Conservation (phyloP, 2,329 filamentous ascomycete genomes). For the Penicillium sp. region DNA sequence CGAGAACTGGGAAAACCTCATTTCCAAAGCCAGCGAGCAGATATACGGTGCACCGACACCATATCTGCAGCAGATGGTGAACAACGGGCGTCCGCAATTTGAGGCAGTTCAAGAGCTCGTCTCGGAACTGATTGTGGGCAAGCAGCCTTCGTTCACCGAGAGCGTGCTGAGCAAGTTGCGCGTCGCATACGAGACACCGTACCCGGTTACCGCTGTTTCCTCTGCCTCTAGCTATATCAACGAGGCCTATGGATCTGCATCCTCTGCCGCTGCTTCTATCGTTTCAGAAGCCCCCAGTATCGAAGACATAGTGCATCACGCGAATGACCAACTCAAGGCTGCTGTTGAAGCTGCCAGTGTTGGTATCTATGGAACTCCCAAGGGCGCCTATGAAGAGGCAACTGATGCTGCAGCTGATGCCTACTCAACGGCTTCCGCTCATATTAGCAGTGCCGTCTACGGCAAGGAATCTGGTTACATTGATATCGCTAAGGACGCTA, state of each 20-base stretch:
- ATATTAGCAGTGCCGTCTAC: conserved; percentile 56
- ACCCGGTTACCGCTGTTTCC: conserved; percentile 36
- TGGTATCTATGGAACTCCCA: conserved; percentile 58
- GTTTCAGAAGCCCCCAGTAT: conserved; percentile 58
- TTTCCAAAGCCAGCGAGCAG: conserved; percentile 65
- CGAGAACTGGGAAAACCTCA: conserved; percentile 62
- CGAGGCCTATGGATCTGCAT: conserved; percentile 46
- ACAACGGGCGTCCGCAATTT: conserved; percentile 63
- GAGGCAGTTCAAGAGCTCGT: conserved; percentile 69
- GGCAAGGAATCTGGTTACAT: conserved; percentile 53
- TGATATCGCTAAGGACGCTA: conserved; percentile 54
- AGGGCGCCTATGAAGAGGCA: conserved; percentile 55
- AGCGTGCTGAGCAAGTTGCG: conserved; percentile 72
- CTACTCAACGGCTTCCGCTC: conserved; percentile 51
- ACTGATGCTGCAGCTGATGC: conserved; percentile 54
- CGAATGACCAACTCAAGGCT: conserved; percentile 56
- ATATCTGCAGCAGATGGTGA: conserved; percentile 63
- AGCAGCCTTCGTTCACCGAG: conserved; percentile 78
- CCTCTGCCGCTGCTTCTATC: conserved; percentile 32
- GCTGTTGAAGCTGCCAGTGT: conserved; percentile 60
- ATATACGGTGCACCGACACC: conserved; percentile 67
- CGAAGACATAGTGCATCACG: conserved; percentile 58
- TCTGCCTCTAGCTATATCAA: conserved; percentile 56
- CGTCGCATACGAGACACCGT: conserved; percentile 68
- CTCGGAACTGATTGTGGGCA: conserved; percentile 72